Percentiles rank a stretch among this genome's conserved stretches.
Evolutionary conservation across 345 rosid genomes (phyloP).

Genomic region (Geranium brycei): DNA sequence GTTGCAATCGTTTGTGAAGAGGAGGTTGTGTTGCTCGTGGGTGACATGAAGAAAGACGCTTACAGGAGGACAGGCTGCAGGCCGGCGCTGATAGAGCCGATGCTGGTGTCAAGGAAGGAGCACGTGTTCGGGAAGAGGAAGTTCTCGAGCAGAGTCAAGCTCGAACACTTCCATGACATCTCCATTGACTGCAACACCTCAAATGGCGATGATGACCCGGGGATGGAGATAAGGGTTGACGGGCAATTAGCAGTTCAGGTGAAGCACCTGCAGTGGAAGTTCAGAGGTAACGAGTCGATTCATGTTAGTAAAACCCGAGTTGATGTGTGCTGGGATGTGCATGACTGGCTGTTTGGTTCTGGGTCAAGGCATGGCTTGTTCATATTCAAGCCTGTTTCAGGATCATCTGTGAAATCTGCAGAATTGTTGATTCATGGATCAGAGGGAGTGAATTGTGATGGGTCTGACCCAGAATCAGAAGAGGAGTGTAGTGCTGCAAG

Average conservation of each 20-base stretch:
- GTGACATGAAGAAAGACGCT: constrained; percentile 36
- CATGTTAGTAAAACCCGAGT: constrained; percentile 20
- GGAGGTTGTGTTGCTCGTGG: constrained; percentile 38
- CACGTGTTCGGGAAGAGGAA: constrained; percentile 41
- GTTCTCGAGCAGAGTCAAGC: constrained; percentile 28
- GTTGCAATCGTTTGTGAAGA: constrained; percentile 44
- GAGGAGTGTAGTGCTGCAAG: neutral
- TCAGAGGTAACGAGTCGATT: constrained; percentile 40
- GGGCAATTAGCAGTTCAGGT: constrained; percentile 27
- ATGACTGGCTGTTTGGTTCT: constrained; percentile 42
- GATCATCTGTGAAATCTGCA: constrained; percentile 9
- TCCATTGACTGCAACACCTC: constrained; percentile 24
- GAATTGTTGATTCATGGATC: constrained; percentile 13
- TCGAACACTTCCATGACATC: constrained; percentile 25
- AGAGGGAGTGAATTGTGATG: constrained; percentile 12
- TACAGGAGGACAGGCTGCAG: constrained; percentile 35
- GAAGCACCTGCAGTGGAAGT: constrained; percentile 48
- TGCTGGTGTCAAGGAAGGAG: constrained; percentile 34
- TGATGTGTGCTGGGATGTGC: constrained; percentile 43
- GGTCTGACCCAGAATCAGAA: too few species aligned
- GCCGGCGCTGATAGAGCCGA: constrained; percentile 40
- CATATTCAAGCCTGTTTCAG: constrained; percentile 31
- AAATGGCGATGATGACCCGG: constrained; percentile 12
- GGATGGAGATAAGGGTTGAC: constrained; percentile 37
- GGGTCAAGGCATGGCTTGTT: constrained; percentile 45